These are phyloP conservation scores for Aspergillus sojae DNA, from an alignment of 2,329 filamentous ascomycete genomes.

Conservation along the genomic window DNA sequence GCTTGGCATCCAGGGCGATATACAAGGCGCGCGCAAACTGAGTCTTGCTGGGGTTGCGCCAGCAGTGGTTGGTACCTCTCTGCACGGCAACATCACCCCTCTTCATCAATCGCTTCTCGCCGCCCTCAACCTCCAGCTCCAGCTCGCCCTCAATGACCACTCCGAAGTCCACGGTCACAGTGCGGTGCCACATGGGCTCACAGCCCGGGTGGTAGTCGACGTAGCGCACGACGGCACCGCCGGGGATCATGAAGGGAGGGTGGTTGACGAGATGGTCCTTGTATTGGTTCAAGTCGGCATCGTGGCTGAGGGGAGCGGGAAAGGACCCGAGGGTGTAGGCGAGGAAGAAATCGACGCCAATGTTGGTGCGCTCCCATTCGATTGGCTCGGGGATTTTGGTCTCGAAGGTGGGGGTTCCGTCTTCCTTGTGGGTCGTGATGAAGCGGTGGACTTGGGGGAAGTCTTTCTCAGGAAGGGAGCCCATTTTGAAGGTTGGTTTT, in stretches of 20 bases:
- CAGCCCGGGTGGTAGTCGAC: not conserved
- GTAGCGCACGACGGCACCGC: not conserved
- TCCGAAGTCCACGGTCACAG: constrained; percentile 45
- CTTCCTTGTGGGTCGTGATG: not conserved
- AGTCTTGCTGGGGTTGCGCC: not conserved
- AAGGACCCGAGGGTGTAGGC: not conserved
- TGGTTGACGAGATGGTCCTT: not conserved
- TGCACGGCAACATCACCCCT: constrained; percentile 58
- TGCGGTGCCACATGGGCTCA: not conserved
- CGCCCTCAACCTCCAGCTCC: constrained; percentile 52
- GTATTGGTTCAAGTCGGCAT: not conserved
- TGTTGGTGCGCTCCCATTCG: not conserved
- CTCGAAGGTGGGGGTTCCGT: not conserved
- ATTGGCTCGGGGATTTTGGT: not conserved
- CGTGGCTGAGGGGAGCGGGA: not conserved
- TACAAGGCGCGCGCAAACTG: not conserved
- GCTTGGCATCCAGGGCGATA: not conserved
- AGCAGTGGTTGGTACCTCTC: constrained; percentile 41
- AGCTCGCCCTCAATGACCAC: constrained; percentile 55
- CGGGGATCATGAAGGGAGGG: not conserved
- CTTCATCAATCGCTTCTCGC: constrained; percentile 46
- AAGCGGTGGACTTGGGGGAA: not conserved
- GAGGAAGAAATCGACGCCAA: not conserved
- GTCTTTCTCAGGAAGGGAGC: not conserved
- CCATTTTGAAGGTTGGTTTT: not conserved